Evolutionary conservation across 768 basidiomycete genomes (phyloP).

Genomic region (Leccinum boreale): DNA sequence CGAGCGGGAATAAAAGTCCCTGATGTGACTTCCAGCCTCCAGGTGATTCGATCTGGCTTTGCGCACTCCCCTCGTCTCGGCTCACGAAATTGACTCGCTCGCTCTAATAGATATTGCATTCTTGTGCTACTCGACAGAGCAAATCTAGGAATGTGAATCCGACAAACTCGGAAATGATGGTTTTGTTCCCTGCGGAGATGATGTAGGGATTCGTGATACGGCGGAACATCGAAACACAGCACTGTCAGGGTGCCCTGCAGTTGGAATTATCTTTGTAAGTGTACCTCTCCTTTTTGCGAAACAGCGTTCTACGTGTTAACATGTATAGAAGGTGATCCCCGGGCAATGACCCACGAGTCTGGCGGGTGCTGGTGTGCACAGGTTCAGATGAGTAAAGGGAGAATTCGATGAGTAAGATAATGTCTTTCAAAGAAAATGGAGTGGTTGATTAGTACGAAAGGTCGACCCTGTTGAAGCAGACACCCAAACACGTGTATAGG

Average conservation of each 20-base stretch:
- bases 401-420: background rate
- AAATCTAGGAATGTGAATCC: background rate
- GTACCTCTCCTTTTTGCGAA: background rate
- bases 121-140: background rate
- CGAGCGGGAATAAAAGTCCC: too few species aligned
- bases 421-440: background rate
- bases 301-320: background rate
- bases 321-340: background rate
- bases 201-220: background rate
- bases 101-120: too few species aligned
- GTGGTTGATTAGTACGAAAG: background rate
- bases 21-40: background rate
- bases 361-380: background rate
- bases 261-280: background rate
- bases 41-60: background rate
- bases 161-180: background rate
- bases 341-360: background rate
- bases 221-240: background rate
- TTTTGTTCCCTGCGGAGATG: background rate
- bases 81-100: background rate
- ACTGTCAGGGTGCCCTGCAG: background rate
- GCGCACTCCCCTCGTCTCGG: background rate
- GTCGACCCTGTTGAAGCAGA: background rate
- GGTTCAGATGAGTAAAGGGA: background rate
- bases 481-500: background rate